Evolutionary conservation across 345 rosid species (phyloP).

Genomic region (Noccaea bulbosa): DNA sequence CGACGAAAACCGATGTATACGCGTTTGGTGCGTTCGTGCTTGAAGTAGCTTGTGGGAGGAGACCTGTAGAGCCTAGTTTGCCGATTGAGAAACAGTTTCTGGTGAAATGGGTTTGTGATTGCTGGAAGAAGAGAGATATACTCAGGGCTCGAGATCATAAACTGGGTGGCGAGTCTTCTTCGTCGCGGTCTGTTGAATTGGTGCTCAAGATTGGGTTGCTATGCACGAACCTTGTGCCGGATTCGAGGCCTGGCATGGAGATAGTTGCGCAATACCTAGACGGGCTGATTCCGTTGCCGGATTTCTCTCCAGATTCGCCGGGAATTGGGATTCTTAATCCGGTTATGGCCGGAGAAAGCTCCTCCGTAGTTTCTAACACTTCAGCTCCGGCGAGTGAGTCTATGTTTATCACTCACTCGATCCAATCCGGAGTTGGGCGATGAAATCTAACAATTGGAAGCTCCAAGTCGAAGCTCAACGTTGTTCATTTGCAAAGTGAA

Average conservation of each 20-base stretch:
- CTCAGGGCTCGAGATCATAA: slow-evolving; percentile 41
- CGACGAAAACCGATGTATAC: slow-evolving; percentile 49
- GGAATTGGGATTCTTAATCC: slow-evolving; percentile 39
- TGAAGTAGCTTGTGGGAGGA: slow-evolving; percentile 60
- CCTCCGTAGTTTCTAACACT: neutral
- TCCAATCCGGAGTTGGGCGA: slow-evolving; percentile 37
- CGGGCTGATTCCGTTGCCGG: slow-evolving; percentile 37
- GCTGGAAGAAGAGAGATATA: slow-evolving; percentile 39
- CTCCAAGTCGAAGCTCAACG: neutral
- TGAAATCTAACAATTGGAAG: neutral
- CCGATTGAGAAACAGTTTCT: slow-evolving; percentile 34
- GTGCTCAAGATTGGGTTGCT: slow-evolving; percentile 53
- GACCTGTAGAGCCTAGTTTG: slow-evolving; percentile 44
- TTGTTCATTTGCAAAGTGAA: neutral
- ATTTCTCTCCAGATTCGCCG: slow-evolving; percentile 31
- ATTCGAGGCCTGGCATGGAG: slow-evolving; percentile 47
- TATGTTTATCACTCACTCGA: slow-evolving; percentile 40
- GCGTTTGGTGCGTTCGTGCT: slow-evolving; percentile 56
- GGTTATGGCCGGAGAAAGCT: slow-evolving; percentile 1
- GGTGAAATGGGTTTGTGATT: slow-evolving; percentile 48
- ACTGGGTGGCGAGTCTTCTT: slow-evolving; percentile 31
- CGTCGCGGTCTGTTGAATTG: slow-evolving; percentile 38
- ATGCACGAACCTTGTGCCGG: slow-evolving; percentile 41
- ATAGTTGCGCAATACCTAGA: slow-evolving; percentile 42
- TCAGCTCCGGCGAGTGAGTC: slow-evolving; percentile 21